Conservation (phyloP, 2,329 filamentous ascomycete species). For the Lecanicillium sp. region DNA sequence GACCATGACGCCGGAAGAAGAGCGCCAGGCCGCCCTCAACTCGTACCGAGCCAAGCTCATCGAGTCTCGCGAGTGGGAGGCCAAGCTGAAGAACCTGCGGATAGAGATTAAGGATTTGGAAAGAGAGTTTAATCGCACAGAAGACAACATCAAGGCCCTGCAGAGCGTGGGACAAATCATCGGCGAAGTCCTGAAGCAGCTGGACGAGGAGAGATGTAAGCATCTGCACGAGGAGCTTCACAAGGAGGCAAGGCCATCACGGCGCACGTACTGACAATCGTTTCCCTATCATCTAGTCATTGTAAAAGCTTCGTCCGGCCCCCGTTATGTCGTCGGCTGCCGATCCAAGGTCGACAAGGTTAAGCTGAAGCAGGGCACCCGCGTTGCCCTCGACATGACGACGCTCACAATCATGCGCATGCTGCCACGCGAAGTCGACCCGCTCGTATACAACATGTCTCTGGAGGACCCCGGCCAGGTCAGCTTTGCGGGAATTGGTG, state of each 20-base stretch:
- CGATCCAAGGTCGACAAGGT: conserved; percentile 95
- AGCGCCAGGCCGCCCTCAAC: conserved; percentile 63
- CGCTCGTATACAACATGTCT: conserved; percentile 99
- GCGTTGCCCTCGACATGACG: conserved; percentile 97
- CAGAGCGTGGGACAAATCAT: conserved; percentile 99
- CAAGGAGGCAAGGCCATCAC: not conserved
- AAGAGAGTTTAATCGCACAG: conserved; percentile 91
- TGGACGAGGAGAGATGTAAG: conserved; percentile 97
- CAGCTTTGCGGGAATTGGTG: conserved; percentile 95
- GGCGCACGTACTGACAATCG: conserved; percentile 12
- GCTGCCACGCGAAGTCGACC: conserved; percentile 96
- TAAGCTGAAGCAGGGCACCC: conserved; percentile 96
- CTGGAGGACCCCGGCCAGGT: conserved; percentile 95
- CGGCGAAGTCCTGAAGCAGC: conserved; percentile 95
- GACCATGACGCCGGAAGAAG: conserved; percentile 46
- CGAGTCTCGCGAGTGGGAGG: conserved; percentile 97
- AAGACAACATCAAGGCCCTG: conserved; percentile 98
- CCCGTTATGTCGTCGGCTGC: conserved; percentile 96
- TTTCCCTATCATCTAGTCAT: conserved; percentile 58
- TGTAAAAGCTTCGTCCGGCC: conserved; percentile 95
- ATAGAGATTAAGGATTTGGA: conserved; percentile 94
- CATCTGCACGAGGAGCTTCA: conserved; percentile 16
- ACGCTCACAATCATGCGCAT: conserved; percentile 99
- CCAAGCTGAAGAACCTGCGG: conserved; percentile 89
- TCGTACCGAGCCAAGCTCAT: conserved; percentile 76